Conservation (phyloP, 2,329 filamentous ascomycete species). For the Curvularia sp. region DNA sequence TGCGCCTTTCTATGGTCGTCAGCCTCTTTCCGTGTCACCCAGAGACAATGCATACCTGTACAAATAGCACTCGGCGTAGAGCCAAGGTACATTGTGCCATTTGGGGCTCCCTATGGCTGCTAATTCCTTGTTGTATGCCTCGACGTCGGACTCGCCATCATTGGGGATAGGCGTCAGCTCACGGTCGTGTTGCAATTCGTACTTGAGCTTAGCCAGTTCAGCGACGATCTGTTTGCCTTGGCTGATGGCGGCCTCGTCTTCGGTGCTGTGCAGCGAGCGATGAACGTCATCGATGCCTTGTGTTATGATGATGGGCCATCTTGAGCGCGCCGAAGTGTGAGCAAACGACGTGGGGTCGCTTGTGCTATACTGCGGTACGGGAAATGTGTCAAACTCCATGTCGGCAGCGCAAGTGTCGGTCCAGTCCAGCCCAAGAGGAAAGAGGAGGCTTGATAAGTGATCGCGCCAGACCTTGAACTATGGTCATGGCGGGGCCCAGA, state of each 20-base stretch:
- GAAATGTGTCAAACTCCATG: constrained; percentile 36
- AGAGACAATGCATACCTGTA: constrained; percentile 67
- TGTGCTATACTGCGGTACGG: constrained; percentile 75
- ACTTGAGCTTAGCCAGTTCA: constrained; percentile 83
- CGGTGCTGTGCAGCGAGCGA: constrained; percentile 67
- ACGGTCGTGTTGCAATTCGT: constrained; percentile 91
- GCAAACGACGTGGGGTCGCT: constrained; percentile 87
- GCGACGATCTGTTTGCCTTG: constrained; percentile 90
- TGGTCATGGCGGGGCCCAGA: constrained; percentile 1
- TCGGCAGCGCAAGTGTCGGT: not conserved
- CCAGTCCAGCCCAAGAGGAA: not conserved
- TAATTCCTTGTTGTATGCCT: constrained; percentile 85
- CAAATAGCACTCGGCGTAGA: constrained; percentile 93
- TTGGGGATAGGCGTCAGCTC: constrained; percentile 77
- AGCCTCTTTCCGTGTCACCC: not conserved
- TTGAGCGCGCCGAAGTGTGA: constrained; percentile 79
- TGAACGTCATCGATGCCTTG: constrained; percentile 95
- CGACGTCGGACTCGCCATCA: constrained; percentile 78
- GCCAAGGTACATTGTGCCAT: constrained; percentile 88
- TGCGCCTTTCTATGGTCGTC: constrained; percentile 65
- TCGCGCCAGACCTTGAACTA: not conserved
- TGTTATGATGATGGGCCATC: constrained; percentile 95
- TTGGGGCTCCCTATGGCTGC: constrained; percentile 73
- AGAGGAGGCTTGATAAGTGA: not conserved
- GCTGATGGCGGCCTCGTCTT: constrained; percentile 68